Base-by-base conservation (phyloP, 805 yeast species). In the Ascoidea asiatica region DNA sequence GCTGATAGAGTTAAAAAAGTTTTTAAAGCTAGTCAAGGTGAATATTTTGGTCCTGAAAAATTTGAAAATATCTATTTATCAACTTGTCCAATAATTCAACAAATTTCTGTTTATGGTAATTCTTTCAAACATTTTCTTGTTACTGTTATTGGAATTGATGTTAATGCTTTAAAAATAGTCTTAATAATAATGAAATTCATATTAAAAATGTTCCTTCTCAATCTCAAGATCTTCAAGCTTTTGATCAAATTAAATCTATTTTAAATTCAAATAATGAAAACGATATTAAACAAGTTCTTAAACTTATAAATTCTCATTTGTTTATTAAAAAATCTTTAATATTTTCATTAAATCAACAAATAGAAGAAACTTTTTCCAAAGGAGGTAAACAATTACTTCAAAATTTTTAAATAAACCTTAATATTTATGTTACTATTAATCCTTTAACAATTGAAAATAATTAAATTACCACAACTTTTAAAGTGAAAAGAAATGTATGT, bases 1-100 rank as follows among this genome's bases (percentile, higher is more conserved):
- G 67, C 78, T 51, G 85, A 79, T 53, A 62, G 84, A 44, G 79
- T 77, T 37, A 79, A 78, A 67, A 79, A 78, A 59, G 77, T 78
- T 61, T 78, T 77, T 68, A 78, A 78, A 49, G 56, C 69, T 39
- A 61, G 70, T 5, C 73, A 69, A 51, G 74, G 74, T 17, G 73
- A 69, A 58, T 79, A 76, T 54, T 67, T 79, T 33, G 74, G 81
- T 5, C 83, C 83, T 2, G 84, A 78, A 54, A 74, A 67, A 56
- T 69, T 78, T 47, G 85, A 78, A 53, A 75, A 72, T 50, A 59
- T 62, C n/a, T 77, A 77, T 54, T 57, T 73, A 19, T 60, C 75
- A 1, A 55, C 60, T 17, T 64, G 66, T 52, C 63, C 76, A 2
- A 49, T 67, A 36, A 53, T 72, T 19, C 49, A 68, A 4, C 81